Evolutionary conservation across 345 rosid genomes (phyloP).

Genomic region (Mangifera indica): DNA sequence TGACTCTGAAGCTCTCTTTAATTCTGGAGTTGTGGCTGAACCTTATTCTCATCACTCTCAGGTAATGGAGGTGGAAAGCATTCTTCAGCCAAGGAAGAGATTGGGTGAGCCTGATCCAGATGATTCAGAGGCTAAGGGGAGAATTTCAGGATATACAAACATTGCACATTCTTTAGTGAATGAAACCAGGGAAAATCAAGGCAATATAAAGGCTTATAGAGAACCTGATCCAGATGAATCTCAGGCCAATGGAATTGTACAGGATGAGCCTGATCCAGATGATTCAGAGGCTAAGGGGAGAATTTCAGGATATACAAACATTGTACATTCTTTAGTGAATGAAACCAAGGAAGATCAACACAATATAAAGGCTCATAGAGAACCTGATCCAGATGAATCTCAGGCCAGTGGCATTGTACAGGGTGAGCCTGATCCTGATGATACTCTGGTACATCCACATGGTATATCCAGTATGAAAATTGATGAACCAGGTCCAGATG

Average conservation of each 20-base stretch:
- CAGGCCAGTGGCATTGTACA: slow-evolving; percentile 8
- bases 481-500: slow-evolving; percentile 78
- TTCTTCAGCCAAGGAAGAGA: slow-evolving; percentile 19
- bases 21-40: slow-evolving; percentile 17
- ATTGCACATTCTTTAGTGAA: slow-evolving; percentile 11
- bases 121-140: slow-evolving; percentile 32
- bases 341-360: slow-evolving; percentile 27
- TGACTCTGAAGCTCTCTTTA: slow-evolving; percentile 26
- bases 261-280: slow-evolving; percentile 66
- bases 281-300: slow-evolving; percentile 31
- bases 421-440: slow-evolving; percentile 42
- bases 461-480: slow-evolving; percentile 40
- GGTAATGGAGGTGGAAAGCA: slow-evolving; percentile 16
- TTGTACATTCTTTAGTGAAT: slow-evolving; percentile 7
- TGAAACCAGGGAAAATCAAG: slow-evolving; percentile 25
- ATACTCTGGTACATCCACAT: slow-evolving; percentile 22
- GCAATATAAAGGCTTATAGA: slow-evolving; percentile 13
- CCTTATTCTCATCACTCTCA: slow-evolving; percentile 17
- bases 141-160: slow-evolving; percentile 16
- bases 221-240: slow-evolving; percentile 27
- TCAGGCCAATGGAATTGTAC: slow-evolving; percentile 11
- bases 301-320: slow-evolving; percentile 17
- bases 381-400: slow-evolving; percentile 26
- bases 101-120: slow-evolving; percentile 66
- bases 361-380: slow-evolving; percentile 15